These are phyloP conservation scores for Carnegiea gigantea DNA, from an alignment of 179 eudicot species.

Conservation along the genomic window DNA sequence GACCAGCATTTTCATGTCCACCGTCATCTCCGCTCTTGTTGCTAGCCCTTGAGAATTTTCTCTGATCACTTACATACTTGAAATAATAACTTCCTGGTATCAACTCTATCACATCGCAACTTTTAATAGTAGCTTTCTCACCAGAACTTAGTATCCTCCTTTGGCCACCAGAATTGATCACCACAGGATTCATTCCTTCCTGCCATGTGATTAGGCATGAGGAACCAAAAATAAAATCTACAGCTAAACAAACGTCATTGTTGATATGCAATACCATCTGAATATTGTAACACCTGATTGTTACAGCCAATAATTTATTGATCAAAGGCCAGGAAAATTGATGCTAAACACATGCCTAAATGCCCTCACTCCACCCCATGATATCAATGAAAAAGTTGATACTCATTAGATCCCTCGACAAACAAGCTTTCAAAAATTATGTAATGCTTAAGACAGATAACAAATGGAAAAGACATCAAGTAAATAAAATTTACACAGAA, in stretches of 20 bases:
- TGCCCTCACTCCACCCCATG: no score
- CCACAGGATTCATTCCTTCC: slow-evolving; percentile 92
- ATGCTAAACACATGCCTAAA: no score
- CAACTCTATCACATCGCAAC: slow-evolving; percentile 80
- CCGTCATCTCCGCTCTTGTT: slow-evolving; percentile 24
- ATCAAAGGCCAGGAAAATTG: no score
- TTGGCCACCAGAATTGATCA: slow-evolving; percentile 48
- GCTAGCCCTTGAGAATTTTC: slow-evolving; percentile 21
- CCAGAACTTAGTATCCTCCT: slow-evolving; percentile 61
- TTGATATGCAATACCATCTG: no score
- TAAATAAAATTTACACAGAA: no score
- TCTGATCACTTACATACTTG: slow-evolving; percentile 44
- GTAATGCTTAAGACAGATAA: no score
- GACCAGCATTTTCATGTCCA: slow-evolving; percentile 23
- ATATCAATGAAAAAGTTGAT: no score
- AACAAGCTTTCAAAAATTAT: no score
- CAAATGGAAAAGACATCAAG: no score
- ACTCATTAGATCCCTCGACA: no score
- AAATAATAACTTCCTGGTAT: slow-evolving; percentile 81
- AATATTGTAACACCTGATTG: no score
- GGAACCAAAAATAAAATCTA: slow-evolving; percentile 5
- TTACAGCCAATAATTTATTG: slow-evolving; percentile 12
- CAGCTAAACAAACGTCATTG: no score
- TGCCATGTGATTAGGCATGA: slow-evolving; percentile 30
- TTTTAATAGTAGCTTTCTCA: slow-evolving; percentile 47